Evolutionary conservation across 169 alveolate species (phyloP), one percentile per base, ranked within the genome.

Genomic region (Eimeria necatrix): DNA sequence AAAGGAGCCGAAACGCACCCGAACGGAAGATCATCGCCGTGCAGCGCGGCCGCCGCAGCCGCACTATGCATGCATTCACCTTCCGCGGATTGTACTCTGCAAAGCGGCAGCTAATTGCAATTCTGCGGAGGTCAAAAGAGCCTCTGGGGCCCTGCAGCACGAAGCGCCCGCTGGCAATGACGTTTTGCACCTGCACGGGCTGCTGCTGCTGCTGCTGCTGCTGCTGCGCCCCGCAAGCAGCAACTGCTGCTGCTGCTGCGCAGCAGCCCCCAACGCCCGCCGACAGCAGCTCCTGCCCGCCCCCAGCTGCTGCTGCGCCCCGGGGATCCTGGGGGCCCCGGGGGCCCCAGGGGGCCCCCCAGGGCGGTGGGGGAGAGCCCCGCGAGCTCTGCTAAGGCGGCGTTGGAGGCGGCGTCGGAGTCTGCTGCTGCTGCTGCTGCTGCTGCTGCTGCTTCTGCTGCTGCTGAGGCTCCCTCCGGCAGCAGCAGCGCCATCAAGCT

Each of bases 81-180:
- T 98, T 95, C 51, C 96, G 96, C 32, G 99, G 99, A 94, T 98
- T 98, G 93, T 98, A 98, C 96, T 98, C 99, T 8, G 98, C 98
- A 93, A 97, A 97, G 56, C 98, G 93, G 51, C 98, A 98, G 90
- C 96, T 96, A 22, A 97, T 76, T 9, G 98, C 98, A 3, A 98
- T 97, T 84, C 94, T 94, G 80, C 98, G 95, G 90, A 98, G 95
- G 92, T 98, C 98, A 49, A 98, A 95, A 46, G 70, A 8, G 48
- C 88, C 49, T 12, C 24, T 7, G 3, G 68, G 88, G 48, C 88
- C 88, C 90, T 95, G 60, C 46, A 96, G 83, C 49, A 94, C 92
- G 53, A 98, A 87, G 91, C 98, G 97, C n/a, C 97, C 98, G 52
- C 99, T 98, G 7, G 98, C 97, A 22, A 98, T 98, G n/a, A 98